Evolutionary conservation across 768 basidiomycete species (phyloP).

Genomic region (Brasilioporus rufonigricans): DNA sequence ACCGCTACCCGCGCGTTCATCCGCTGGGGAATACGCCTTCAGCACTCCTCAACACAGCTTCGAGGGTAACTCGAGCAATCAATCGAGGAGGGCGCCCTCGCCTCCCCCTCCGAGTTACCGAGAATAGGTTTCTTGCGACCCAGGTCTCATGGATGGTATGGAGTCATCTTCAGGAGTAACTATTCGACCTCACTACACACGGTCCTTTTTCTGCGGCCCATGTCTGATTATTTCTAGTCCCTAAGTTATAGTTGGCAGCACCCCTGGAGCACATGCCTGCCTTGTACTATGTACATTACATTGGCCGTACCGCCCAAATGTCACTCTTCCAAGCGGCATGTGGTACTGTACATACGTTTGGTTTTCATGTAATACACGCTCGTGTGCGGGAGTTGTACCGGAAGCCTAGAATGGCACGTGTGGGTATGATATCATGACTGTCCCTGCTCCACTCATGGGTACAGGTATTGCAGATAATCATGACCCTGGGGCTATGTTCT

Average conservation of each 20-base stretch:
- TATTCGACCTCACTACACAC: conserved; percentile 3
- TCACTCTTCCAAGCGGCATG: background rate
- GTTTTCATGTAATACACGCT: background rate
- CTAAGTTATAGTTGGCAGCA: conserved; percentile 30
- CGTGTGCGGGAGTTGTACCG: background rate
- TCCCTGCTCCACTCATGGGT: conserved; percentile 6
- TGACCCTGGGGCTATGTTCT: conserved; percentile 17
- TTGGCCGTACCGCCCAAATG: conserved; percentile 7
- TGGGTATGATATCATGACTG: background rate
- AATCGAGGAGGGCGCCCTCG: conserved; percentile 2
- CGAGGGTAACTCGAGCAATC: conserved; percentile 5
- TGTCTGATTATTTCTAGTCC: conserved; percentile 6
- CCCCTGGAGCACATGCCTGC: conserved; percentile 2
- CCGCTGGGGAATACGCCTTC: conserved; percentile 25
- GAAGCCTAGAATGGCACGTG: background rate
- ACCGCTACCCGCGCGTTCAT: conserved; percentile 7
- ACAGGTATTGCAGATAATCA: background rate
- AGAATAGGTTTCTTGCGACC: background rate
- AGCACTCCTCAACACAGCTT: conserved; percentile 25
- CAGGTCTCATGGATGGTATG: background rate
- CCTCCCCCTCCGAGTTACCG: conserved; percentile 25
- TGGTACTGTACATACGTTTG: background rate
- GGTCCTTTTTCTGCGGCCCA: conserved; percentile 1
- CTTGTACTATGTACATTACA: conserved; percentile 18
- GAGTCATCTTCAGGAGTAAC: background rate